phyloP scores from a whole-genome alignment of 345 rosid genomes.

The Passiflora organensis region DNA sequence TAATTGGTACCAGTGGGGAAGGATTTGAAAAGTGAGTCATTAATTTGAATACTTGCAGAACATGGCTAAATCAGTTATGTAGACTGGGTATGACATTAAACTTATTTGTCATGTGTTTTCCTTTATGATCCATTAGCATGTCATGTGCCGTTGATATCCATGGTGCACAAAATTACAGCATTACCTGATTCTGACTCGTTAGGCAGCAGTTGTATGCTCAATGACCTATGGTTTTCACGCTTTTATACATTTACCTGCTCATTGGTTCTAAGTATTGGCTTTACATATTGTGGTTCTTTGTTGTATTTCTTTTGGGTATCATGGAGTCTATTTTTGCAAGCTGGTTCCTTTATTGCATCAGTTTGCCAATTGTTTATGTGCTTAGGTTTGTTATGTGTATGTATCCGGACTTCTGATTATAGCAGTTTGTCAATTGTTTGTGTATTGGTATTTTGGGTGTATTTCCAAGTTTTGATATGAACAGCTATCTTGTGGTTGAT shows the following conservation, averaged over 20 bases:
- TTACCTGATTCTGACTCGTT: no score
- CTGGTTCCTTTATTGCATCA: neutral
- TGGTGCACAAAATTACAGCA: no score
- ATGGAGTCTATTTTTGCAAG: neutral
- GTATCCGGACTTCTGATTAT: no score
- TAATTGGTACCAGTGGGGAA: constrained; percentile 18
- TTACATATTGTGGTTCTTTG: no score
- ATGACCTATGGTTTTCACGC: no score
- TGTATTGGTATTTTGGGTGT: no score
- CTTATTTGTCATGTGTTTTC: neutral
- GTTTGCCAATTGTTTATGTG: neutral
- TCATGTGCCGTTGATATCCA: no score
- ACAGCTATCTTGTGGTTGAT: no score
- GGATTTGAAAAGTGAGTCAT: constrained; percentile 89
- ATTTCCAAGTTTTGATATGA: no score
- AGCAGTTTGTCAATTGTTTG: no score
- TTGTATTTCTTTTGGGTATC: neutral
- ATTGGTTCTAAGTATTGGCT: neutral
- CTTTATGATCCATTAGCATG: neutral
- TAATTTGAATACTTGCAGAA: constrained; percentile 76
- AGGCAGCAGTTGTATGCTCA: no score
- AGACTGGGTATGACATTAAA: constrained; percentile 50
- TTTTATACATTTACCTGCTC: neutral
- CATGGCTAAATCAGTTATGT: constrained; percentile 77
- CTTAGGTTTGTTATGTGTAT: no score